Evolutionary conservation across 495 filamentous ascomycete genomes (phyloP).

Genomic region (Penicillium psychrofluorescens): DNA sequence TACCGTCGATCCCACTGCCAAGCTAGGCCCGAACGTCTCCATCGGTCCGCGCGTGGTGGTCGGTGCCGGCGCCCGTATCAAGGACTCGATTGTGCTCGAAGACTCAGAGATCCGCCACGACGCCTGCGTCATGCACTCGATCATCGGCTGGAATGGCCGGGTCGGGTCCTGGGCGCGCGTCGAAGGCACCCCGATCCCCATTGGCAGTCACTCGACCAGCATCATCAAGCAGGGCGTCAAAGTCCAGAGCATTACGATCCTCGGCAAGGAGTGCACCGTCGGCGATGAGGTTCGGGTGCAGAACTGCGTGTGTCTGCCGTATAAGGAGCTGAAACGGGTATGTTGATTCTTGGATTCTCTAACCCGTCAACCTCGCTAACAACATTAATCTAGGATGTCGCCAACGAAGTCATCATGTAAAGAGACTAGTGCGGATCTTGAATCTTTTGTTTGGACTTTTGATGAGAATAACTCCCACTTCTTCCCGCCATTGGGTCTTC

Average conservation of each 20-base stretch:
- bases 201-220: constrained; percentile 84
- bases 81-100: constrained; percentile 94
- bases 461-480: too few species aligned
- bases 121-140: constrained; percentile 90
- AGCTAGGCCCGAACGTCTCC: constrained; percentile 94
- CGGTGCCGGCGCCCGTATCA: constrained; percentile 84
- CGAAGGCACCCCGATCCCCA: constrained; percentile 87
- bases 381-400: constrained; percentile 58
- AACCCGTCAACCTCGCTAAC: not conserved
- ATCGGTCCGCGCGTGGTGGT: constrained; percentile 81
- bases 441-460: too few species aligned
- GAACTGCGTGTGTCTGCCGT: constrained; percentile 96
- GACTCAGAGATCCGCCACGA: constrained; percentile 96
- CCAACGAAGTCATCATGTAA: constrained; percentile 97
- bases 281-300: constrained; percentile 94
- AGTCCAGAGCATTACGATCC: constrained; percentile 96
- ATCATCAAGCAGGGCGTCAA: constrained; percentile 96
- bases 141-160: constrained; percentile 94
- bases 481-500: too few species aligned
- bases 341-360: constrained; percentile 26
- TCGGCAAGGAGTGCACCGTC: constrained; percentile 94
- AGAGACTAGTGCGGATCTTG: too few species aligned
- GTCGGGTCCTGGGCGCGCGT: constrained; percentile 97
- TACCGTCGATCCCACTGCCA: constrained; percentile 85
- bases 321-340: constrained; percentile 97